A percentile compares a stretch with the other conserved stretches of the same genome.
phyloP scores from a whole-genome alignment of 352 stramenopile species.

The Blastocystis sp. region DNA sequence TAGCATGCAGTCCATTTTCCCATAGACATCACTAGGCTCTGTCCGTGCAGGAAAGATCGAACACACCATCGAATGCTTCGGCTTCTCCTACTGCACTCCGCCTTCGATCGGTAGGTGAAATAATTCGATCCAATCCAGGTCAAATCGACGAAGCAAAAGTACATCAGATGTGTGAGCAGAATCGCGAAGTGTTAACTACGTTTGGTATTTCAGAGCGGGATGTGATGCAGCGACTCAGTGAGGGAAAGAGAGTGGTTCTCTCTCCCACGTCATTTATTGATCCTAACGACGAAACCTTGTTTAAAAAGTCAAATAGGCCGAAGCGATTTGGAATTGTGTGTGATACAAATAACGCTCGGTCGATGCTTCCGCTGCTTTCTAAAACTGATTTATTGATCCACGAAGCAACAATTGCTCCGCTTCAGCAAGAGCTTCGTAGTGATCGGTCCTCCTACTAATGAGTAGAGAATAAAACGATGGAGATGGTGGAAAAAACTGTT shows the following conservation, averaged over 20 bases:
- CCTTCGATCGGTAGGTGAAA: background rate
- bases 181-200: background rate
- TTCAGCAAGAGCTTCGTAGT: background rate
- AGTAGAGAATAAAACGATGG: conserved; percentile 44
- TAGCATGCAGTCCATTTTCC: background rate
- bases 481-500: conserved; percentile 66
- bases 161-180: background rate
- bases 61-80: conserved; percentile 31
- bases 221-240: background rate
- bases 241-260: conserved; percentile 15
- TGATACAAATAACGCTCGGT: conserved; percentile 46
- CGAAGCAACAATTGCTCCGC: conserved; percentile 25
- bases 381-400: conserved; percentile 57
- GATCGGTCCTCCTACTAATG: background rate
- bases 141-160: conserved; percentile 28
- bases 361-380: background rate
- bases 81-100: background rate
- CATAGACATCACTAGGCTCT: background rate
- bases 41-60: background rate
- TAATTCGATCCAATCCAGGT: background rate
- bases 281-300: background rate
- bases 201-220: background rate
- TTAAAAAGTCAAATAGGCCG: background rate
- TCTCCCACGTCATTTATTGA: background rate
- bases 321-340: conserved; percentile 48